Evolutionary conservation across 768 basidiomycete genomes (phyloP).

Genomic region (Trametes cingulata): DNA sequence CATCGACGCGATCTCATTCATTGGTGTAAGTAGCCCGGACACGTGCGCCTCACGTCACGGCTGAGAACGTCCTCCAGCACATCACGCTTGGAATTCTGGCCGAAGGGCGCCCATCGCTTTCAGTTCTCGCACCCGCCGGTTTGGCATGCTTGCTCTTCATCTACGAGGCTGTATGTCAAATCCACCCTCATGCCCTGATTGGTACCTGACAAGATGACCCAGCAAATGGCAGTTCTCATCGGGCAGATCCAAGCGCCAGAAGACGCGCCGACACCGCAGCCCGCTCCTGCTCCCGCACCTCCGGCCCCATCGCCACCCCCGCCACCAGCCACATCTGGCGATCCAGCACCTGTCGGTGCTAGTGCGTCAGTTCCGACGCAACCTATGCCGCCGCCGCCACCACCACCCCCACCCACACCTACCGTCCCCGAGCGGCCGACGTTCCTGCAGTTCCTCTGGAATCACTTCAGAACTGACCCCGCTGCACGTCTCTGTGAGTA

Average conservation of each 20-base stretch:
- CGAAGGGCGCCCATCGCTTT: constrained; percentile 78
- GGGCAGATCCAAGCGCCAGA: constrained; percentile 85
- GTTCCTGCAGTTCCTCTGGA: constrained; percentile 52
- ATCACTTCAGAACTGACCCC: constrained; percentile 65
- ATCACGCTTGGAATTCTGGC: constrained; percentile 86
- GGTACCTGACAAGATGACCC: not conserved
- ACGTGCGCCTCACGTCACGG: not conserved
- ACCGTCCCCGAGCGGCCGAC: constrained; percentile 25
- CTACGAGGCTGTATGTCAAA: constrained; percentile 73
- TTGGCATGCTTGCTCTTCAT: constrained; percentile 77
- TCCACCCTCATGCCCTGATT: not conserved
- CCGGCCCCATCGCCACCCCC: not conserved
- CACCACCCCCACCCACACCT: constrained; percentile 25
- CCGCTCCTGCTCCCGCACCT: constrained; percentile 18
- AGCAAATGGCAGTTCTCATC: constrained; percentile 86
- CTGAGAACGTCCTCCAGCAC: constrained; percentile 42
- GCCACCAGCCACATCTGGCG: constrained; percentile 10
- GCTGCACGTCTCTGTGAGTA: constrained; percentile 70
- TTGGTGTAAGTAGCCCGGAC: constrained; percentile 46
- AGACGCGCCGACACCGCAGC: constrained; percentile 40
- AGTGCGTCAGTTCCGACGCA: constrained; percentile 1
- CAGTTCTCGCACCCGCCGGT: constrained; percentile 83
- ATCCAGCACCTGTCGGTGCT: not conserved
- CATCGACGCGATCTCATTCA: constrained; percentile 83
- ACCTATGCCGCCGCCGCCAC: constrained; percentile 2